phyloP scores from a whole-genome alignment of 148 eudicot species.

The Vaccinium macrocarpon region DNA sequence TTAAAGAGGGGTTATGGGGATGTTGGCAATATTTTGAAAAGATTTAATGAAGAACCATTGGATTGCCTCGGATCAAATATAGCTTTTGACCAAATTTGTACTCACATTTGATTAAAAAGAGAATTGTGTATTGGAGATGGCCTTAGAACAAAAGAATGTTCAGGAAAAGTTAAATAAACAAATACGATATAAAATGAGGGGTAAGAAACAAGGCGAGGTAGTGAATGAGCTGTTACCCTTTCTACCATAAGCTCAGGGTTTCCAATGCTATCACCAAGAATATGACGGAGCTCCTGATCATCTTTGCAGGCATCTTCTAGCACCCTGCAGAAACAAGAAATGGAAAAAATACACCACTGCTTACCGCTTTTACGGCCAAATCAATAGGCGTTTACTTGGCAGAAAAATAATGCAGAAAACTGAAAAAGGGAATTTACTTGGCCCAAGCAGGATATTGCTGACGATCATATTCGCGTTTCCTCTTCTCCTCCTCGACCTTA shows the following conservation, averaged over 20 bases:
- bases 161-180: background rate
- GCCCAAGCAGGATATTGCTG: slow-evolving; percentile 93
- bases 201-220: background rate
- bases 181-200: background rate
- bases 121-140: background rate
- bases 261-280: slow-evolving; percentile 96
- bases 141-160: background rate
- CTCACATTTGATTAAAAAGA: background rate
- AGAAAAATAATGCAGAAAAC: too few species aligned
- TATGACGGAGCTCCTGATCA: slow-evolving; percentile 78
- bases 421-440: slow-evolving; percentile 38
- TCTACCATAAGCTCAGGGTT: slow-evolving; percentile 88
- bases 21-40: background rate
- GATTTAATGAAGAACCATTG: background rate
- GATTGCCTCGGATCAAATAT: background rate
- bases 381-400: background rate
- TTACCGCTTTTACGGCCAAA: background rate
- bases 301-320: slow-evolving; percentile 88
- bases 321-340: slow-evolving; percentile 50
- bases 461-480: slow-evolving; percentile 57
- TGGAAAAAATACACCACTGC: background rate
- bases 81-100: background rate
- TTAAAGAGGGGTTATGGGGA: background rate
- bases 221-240: slow-evolving; percentile 40
- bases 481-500: slow-evolving; percentile 78